Conservation (phyloP, 345 rosid species). For the Moricandia arvensis region DNA sequence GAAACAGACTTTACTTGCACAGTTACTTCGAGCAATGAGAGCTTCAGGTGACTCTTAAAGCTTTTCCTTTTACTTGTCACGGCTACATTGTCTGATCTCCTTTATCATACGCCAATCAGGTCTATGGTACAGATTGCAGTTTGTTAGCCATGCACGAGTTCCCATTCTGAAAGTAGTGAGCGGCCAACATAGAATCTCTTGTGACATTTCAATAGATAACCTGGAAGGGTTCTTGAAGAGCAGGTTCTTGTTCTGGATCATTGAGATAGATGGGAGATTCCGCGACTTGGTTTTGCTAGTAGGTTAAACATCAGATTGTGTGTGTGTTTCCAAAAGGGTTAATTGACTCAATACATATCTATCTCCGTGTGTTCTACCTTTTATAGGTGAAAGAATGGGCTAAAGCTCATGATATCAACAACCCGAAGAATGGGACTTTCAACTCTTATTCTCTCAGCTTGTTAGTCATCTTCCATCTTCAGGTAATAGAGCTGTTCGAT, state of each 20-base stretch:
- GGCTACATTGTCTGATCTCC: not conserved
- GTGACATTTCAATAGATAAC: slow-evolving; percentile 86
- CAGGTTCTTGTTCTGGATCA: slow-evolving; percentile 75
- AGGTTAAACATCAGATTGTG: slow-evolving; percentile 21
- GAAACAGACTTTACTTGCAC: slow-evolving; percentile 56
- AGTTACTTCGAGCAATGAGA: slow-evolving; percentile 57
- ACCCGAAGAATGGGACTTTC: slow-evolving; percentile 64
- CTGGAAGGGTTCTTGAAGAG: slow-evolving; percentile 73
- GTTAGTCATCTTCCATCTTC: slow-evolving; percentile 90
- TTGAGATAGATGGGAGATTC: slow-evolving; percentile 75
- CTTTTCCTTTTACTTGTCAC: not conserved
- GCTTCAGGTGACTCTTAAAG: slow-evolving; percentile 43
- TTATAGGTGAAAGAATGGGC: slow-evolving; percentile 98
- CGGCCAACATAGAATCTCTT: slow-evolving; percentile 51
- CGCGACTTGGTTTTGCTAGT: slow-evolving; percentile 82
- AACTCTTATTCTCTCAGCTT: slow-evolving; percentile 83
- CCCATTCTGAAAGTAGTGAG: slow-evolving; percentile 77
- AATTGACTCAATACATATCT: not conserved
- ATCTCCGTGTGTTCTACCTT: slow-evolving; percentile 4
- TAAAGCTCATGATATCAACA: slow-evolving; percentile 71
- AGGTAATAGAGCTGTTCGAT: slow-evolving; percentile 43
- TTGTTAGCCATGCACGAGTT: slow-evolving; percentile 64
- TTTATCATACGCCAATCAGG: slow-evolving; percentile 41
- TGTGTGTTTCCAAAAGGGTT: slow-evolving; percentile 6
- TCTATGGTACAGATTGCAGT: slow-evolving; percentile 52